These are phyloP conservation scores for Glomus cerebriforme DNA, from an alignment of 192 early-diverging fungal genomes.

Conservation along the genomic window DNA sequence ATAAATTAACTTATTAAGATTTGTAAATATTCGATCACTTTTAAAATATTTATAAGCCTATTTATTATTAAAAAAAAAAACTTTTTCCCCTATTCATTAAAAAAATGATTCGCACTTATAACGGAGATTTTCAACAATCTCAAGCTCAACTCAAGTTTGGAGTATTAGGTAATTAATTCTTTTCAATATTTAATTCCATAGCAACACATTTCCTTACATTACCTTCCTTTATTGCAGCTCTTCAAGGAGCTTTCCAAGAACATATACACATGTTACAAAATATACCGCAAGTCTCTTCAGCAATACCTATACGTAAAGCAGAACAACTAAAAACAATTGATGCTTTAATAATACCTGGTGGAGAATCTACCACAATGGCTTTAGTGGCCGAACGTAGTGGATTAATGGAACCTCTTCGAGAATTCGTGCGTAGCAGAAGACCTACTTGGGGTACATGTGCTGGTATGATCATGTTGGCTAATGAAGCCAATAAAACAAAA, in stretches of 20 bases:
- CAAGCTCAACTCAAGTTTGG: neutral
- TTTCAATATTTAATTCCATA: neutral
- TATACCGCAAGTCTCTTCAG: slow-evolving; percentile 59
- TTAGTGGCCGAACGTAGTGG: slow-evolving; percentile 87
- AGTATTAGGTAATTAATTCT: neutral
- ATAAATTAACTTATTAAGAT: neutral
- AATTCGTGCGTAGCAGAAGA: slow-evolving; percentile 69
- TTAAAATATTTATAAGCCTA: too few relatives aligned
- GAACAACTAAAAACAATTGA: slow-evolving; percentile 76
- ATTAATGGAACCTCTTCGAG: slow-evolving; percentile 73
- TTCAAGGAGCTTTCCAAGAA: slow-evolving; percentile 96
- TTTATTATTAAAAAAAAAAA: neutral
- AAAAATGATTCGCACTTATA: neutral
- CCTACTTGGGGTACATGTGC: slow-evolving; percentile 96
- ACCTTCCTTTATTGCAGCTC: slow-evolving; percentile 50
- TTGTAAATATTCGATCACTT: neutral
- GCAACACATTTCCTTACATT: too few relatives aligned
- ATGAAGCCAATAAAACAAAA: slow-evolving; percentile 72
- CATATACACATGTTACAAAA: slow-evolving; percentile 82
- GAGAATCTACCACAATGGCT: slow-evolving; percentile 93
- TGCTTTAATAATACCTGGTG: slow-evolving; percentile 92
- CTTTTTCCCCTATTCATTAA: too few relatives aligned
- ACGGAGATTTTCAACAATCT: neutral
- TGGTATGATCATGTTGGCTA: slow-evolving; percentile 90
- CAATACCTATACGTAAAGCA: slow-evolving; percentile 66